Conservation (phyloP, 805 yeast species). For the Lachancea cidri region DNA sequence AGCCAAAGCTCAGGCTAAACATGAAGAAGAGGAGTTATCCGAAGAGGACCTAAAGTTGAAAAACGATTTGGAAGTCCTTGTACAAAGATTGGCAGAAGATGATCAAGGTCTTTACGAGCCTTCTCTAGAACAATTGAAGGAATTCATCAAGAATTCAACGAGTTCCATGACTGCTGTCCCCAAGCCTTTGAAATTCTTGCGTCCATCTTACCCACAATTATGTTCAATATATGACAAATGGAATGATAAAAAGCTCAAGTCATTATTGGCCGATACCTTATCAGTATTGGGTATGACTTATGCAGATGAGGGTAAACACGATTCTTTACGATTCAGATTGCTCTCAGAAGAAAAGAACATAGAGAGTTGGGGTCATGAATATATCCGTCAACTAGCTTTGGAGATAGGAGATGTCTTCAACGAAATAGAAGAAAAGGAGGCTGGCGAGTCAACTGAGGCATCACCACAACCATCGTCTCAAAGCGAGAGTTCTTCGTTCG, state of each 20-base stretch:
- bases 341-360: conserved; percentile 51
- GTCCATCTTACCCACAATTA: conserved; percentile 78
- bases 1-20: conserved; percentile 23
- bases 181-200: conserved; percentile 90
- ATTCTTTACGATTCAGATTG: conserved; percentile 75
- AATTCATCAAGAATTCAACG: conserved; percentile 82
- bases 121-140: conserved; percentile 67
- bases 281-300: conserved; percentile 95
- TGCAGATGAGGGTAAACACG: conserved; percentile 73
- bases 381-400: conserved; percentile 89
- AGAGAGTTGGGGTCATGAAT: conserved; percentile 97
- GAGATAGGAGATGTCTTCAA: conserved; percentile 89
- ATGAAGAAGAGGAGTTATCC: conserved; percentile 74
- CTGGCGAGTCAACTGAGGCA: conserved; percentile 18
- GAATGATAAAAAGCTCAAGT: conserved; percentile 45
- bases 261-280: conserved; percentile 75
- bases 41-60: conserved; percentile 92
- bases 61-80: conserved; percentile 78
- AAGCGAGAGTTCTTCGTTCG: conserved; percentile 11
- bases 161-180: conserved; percentile 99
- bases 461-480: conserved; percentile 13
- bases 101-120: conserved; percentile 44
- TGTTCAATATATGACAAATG: conserved; percentile 62
- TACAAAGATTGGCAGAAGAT: conserved; percentile 64
- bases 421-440: conserved; percentile 41